Evolutionary conservation across 2,329 filamentous ascomycete species (phyloP), one percentile per base, ranked within the genome.

Genomic region (Graphium sp.): DNA sequence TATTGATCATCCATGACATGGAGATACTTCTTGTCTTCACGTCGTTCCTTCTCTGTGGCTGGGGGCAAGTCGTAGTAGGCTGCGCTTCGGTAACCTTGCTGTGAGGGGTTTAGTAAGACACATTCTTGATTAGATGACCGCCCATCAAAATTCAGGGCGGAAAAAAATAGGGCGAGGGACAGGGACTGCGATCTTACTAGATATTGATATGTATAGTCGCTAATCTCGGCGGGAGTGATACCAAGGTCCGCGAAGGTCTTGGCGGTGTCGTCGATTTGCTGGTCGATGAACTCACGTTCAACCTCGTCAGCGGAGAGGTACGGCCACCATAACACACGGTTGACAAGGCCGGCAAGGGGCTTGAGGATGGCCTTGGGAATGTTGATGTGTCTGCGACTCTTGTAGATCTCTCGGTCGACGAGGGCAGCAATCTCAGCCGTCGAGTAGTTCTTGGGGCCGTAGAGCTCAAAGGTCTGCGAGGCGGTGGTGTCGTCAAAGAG

Each of bases 231-330:
- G 18, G 87, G 82, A 55, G 84, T 78, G 38, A 98, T 93, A 35
- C 72, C 81, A 26, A 98, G 66, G 47, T 95, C 85, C 55, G 80
- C 80, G 60, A 95, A 92, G 2, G 89, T 95, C 69, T 94, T 95
- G 39, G 89, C 89, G 19, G 64, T 72, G 34, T 74, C 73, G 52
- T 98, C 89, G 46, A 98, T 91, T 41, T 71, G 60, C 54, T 98
- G 89, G 54, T 98, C 80, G 43, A 92, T 71, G 54, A 87, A 92
- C 53, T 98, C 85, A 37, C 79, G 68, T 62, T 94, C 84, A 9
- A 98, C 66, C 51, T 92, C 74, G 45, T 95, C 85, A 22, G 72
- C 71, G 19, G 80, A 85, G 36, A 78, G 62, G 26, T 79, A 73
- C 24, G 76, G 78, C 83, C 83, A 98, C 85, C 85, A 98, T 13